Evolutionary conservation across 495 filamentous ascomycete species (phyloP).

Genomic region (Bryoglossum gracile): DNA sequence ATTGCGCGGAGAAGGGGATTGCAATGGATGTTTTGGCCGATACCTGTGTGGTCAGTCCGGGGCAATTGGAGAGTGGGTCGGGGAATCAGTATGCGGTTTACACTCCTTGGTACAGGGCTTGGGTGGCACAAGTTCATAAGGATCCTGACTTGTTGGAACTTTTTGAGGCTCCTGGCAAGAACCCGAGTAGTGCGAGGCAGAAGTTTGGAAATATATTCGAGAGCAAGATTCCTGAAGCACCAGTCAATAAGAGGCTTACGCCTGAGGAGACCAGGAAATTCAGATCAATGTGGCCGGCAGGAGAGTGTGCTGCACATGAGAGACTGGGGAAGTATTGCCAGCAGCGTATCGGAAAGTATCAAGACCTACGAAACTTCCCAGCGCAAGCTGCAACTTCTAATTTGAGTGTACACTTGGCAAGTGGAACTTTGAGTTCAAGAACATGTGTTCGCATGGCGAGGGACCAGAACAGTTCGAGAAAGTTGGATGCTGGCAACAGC

Average conservation of each 20-base stretch:
- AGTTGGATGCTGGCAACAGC: slow-evolving; percentile 58
- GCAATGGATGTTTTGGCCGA: slow-evolving; percentile 64
- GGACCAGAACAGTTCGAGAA: slow-evolving; percentile 58
- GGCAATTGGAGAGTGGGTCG: slow-evolving; percentile 49
- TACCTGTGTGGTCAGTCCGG: slow-evolving; percentile 75
- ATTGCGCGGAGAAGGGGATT: slow-evolving; percentile 53
- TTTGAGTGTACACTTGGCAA: slow-evolving; percentile 72
- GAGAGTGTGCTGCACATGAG: slow-evolving; percentile 65
- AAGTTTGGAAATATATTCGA: slow-evolving; percentile 55
- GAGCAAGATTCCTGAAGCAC: slow-evolving; percentile 51
- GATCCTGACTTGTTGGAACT: slow-evolving; percentile 58
- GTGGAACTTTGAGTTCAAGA: slow-evolving; percentile 69
- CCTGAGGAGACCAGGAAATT: slow-evolving; percentile 52
- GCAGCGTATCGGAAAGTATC: slow-evolving; percentile 55
- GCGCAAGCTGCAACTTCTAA: slow-evolving; percentile 56
- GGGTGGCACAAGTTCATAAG: slow-evolving; percentile 62
- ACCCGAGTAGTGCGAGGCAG: slow-evolving; percentile 47
- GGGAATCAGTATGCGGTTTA: slow-evolving; percentile 83
- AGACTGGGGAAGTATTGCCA: slow-evolving; percentile 65
- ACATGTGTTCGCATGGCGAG: slow-evolving; percentile 63
- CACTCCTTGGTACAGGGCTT: slow-evolving; percentile 71
- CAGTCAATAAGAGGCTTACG: slow-evolving; percentile 56
- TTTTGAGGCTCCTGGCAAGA: slow-evolving; percentile 51
- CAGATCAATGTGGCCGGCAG: slow-evolving; percentile 62
- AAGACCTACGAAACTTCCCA: slow-evolving; percentile 53